Conservation (phyloP, 2,329 filamentous ascomycete genomes). For the Purpureocillium takamizusanense region DNA sequence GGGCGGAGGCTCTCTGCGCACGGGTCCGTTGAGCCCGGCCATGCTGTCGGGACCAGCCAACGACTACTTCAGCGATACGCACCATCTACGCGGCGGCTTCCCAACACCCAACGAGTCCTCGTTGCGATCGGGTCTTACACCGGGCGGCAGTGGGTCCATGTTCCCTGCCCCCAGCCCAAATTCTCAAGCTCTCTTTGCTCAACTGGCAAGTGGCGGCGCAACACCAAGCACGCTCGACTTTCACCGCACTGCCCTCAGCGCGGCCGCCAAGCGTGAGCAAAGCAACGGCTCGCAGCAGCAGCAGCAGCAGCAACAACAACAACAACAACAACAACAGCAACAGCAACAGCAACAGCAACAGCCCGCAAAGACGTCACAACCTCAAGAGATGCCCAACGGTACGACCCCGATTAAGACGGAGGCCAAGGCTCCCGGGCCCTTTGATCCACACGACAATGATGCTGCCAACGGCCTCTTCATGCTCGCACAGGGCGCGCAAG, state of each 20-base stretch:
- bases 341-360: constrained; percentile 28
- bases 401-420: constrained; percentile 33
- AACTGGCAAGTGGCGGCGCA: constrained; percentile 69
- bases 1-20: constrained; percentile 75
- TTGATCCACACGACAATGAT: constrained; percentile 86
- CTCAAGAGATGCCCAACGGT: constrained; percentile 40
- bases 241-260: constrained; percentile 82
- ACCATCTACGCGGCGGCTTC: constrained; percentile 72
- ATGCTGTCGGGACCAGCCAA: constrained; percentile 84
- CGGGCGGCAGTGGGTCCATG: constrained; percentile 93
- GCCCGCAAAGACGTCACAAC: constrained; percentile 39
- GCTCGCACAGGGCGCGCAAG: constrained; percentile 68
- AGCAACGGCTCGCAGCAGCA: constrained; percentile 29
- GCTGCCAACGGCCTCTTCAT: constrained; percentile 91
- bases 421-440: constrained; percentile 51
- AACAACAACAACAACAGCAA: no score
- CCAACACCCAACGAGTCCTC: constrained; percentile 96
- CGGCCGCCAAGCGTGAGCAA: constrained; percentile 54
- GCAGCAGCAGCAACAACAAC: constrained; percentile 25
- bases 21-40: constrained; percentile 88
- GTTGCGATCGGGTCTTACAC: constrained; percentile 81
- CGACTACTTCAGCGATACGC: constrained; percentile 82
- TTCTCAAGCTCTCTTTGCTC: constrained; percentile 72
- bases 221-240: constrained; percentile 92
- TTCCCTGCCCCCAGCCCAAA: constrained; percentile 88